Evolutionary conservation across 2,329 filamentous ascomycete species (phyloP).

Genomic region (Emmonsia crescens): DNA sequence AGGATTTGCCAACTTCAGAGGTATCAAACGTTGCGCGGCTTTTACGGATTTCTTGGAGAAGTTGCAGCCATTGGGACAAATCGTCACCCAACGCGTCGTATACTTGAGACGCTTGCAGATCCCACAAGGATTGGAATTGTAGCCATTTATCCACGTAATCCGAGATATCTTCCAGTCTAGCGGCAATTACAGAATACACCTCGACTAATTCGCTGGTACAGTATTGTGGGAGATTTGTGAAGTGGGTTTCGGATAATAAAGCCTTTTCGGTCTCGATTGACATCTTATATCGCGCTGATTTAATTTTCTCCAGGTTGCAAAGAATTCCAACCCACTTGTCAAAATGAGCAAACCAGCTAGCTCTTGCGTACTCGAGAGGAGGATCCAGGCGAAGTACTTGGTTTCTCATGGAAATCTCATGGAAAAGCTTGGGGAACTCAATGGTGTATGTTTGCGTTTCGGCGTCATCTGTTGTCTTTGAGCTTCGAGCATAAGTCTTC

Average conservation of each 20-base stretch:
- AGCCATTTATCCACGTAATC: conserved; percentile 95
- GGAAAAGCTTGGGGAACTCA: conserved; percentile 48
- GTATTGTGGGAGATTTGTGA: conserved; percentile 71
- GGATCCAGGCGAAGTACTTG: conserved; percentile 96
- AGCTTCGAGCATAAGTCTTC: not conserved
- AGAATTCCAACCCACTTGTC: conserved; percentile 89
- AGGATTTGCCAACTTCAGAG: conserved; percentile 81
- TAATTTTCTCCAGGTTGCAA: conserved; percentile 86
- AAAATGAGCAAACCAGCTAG: conserved; percentile 85
- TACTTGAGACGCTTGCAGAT: conserved; percentile 89
- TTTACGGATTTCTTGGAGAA: conserved; percentile 94
- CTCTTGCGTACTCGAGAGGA: conserved; percentile 79
- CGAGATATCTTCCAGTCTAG: conserved; percentile 67
- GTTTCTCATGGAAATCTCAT: conserved; percentile 95
- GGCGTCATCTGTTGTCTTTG: conserved; percentile 16
- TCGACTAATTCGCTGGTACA: conserved; percentile 69
- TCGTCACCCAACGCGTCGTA: conserved; percentile 88
- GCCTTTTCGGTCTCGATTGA: conserved; percentile 45
- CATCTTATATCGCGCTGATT: conserved; percentile 91
- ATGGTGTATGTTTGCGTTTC: conserved; percentile 27
- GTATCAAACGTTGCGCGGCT: conserved; percentile 95
- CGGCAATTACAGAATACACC: conserved; percentile 75
- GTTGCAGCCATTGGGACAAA: conserved; percentile 81
- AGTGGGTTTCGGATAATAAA: conserved; percentile 44
- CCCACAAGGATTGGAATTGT: conserved; percentile 97